A percentile compares a stretch with the other conserved stretches of the same genome.
These are phyloP conservation scores for Garcia nutans DNA, from an alignment of 345 rosid species.

Conservation along the genomic window DNA sequence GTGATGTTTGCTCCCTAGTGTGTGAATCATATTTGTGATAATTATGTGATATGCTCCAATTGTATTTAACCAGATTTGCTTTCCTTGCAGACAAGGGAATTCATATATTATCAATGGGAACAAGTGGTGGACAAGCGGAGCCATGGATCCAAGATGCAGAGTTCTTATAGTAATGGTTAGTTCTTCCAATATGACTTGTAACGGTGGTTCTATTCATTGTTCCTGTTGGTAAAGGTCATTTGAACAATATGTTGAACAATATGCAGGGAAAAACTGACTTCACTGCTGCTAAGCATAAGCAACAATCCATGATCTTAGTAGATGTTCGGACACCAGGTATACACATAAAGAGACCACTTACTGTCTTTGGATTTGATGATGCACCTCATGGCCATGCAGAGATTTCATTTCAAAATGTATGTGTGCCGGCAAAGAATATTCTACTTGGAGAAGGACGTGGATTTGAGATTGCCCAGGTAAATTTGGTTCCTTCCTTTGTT, in stretches of 20 bases:
- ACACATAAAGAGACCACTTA: constrained; percentile 69
- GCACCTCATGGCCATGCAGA: constrained; percentile 99
- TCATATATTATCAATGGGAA: constrained; percentile 79
- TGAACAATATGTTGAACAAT: constrained; percentile 22
- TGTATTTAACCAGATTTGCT: constrained; percentile 5
- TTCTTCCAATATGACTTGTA: constrained; percentile 17
- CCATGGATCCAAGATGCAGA: constrained; percentile 98
- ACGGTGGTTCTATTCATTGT: constrained; percentile 7
- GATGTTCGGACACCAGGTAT: constrained; percentile 77
- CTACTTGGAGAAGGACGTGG: constrained; percentile 97
- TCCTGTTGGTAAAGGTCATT: constrained; percentile 5
- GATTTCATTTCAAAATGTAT: constrained; percentile 65
- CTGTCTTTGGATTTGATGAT: constrained; percentile 90
- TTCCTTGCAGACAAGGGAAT: constrained; percentile 65
- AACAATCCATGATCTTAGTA: constrained; percentile 96
- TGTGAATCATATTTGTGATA: not conserved
- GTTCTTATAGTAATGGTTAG: constrained; percentile 95
- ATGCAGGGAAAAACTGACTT: constrained; percentile 90
- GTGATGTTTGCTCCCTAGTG: not conserved
- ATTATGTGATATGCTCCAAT: constrained; percentile 6
- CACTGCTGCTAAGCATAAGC: constrained; percentile 75
- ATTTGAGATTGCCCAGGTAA: constrained; percentile 98
- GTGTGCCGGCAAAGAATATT: constrained; percentile 79
- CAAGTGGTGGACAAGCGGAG: constrained; percentile 99
- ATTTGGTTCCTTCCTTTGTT: not conserved